These are phyloP conservation scores for Haplographium delicatum DNA, from an alignment of 495 filamentous ascomycete genomes.

Conservation along the genomic window DNA sequence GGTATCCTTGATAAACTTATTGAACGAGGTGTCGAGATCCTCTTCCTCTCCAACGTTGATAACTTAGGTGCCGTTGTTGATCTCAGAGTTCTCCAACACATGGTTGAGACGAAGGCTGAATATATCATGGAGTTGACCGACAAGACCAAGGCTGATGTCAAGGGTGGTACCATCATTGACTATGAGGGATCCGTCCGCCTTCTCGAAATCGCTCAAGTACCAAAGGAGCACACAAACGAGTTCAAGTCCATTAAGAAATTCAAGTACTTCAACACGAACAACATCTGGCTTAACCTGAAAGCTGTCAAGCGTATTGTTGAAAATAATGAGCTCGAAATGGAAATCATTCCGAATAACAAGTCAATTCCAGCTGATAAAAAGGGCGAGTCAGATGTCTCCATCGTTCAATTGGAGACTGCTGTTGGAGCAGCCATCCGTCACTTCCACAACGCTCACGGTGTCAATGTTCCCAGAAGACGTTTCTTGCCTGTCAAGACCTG, in stretches of 20 bases:
- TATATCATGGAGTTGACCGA: constrained; percentile 99
- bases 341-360: constrained; percentile 99
- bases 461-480: constrained; percentile 94
- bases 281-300: constrained; percentile 98
- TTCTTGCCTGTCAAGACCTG: constrained; percentile 99
- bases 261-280: constrained; percentile 99
- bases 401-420: constrained; percentile 97
- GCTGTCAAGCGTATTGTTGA: constrained; percentile 99
- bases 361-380: constrained; percentile 98
- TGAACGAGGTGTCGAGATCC: constrained; percentile 87
- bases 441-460: constrained; percentile 97
- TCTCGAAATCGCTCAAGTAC: constrained; percentile 98
- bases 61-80: constrained; percentile 98
- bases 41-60: constrained; percentile 99
- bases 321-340: constrained; percentile 97
- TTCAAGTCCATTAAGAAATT: constrained; percentile 99
- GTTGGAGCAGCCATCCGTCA: constrained; percentile 98
- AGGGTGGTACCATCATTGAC: constrained; percentile 99
- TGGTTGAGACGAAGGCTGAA: constrained; percentile 91
- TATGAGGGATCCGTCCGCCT: constrained; percentile 95
- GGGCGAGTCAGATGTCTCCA: constrained; percentile 95
- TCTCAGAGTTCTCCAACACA: constrained; percentile 96
- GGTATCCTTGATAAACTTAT: constrained; percentile 96
- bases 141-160: constrained; percentile 99
- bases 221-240: constrained; percentile 99